Evolutionary conservation across 2,329 filamentous ascomycete genomes (phyloP).

Genomic region (Mycogone perniciosa): DNA sequence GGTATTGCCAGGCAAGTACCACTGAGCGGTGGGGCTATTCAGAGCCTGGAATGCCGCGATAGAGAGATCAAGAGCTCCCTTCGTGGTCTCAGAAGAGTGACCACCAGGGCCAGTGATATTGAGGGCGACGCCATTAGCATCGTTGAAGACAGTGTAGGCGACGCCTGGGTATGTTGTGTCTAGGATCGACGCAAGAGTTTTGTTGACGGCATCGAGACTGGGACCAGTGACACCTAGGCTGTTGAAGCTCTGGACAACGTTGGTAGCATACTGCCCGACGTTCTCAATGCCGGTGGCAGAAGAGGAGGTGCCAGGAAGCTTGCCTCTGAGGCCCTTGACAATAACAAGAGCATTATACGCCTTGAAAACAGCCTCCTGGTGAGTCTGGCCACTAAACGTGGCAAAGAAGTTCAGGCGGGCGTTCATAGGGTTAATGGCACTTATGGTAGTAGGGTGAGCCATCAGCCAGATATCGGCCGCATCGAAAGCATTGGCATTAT

Average conservation of each 20-base stretch:
- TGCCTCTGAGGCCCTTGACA: background rate
- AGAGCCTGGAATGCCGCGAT: background rate
- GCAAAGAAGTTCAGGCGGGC: conserved; percentile 1
- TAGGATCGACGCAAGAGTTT: background rate
- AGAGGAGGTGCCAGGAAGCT: background rate
- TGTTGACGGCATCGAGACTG: background rate
- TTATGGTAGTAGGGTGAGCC: conserved; percentile 18
- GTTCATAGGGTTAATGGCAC: background rate
- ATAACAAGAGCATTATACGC: background rate
- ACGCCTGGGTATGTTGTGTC: background rate
- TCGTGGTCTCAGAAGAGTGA: background rate
- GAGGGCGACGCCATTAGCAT: background rate
- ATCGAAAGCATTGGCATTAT: conserved; percentile 20
- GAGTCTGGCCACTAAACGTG: background rate
- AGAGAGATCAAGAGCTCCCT: background rate
- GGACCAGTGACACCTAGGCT: background rate
- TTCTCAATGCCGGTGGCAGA: background rate
- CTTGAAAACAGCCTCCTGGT: background rate
- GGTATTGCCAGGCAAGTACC: conserved; percentile 4
- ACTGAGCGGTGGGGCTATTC: too few relatives aligned
- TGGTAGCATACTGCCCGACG: background rate
- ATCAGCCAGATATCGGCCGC: conserved; percentile 23
- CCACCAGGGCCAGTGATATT: background rate
- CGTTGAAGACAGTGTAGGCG: background rate
- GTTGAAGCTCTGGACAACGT: background rate